Base-by-base conservation (phyloP, 106 monocot genomes). In the Apostasia ramifera region DNA sequence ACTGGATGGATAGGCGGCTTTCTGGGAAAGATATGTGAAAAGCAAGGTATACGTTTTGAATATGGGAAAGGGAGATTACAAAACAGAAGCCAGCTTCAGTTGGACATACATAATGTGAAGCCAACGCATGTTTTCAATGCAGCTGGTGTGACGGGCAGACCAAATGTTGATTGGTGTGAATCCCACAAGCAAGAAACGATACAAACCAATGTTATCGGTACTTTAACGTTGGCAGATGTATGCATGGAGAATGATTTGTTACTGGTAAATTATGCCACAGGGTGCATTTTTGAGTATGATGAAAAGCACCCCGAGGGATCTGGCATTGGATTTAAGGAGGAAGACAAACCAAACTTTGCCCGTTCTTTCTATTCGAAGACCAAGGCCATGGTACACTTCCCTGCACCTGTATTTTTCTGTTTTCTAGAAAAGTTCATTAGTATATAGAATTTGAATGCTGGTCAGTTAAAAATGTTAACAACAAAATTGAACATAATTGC, bases 41-140 rank as follows among this genome's bases (percentile, higher is more conserved):
- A 77, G 51, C 55, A 77, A 66, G 71, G 71, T 43, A 77, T 77
- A 58, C 7, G 56, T 2, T 77, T 48, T 57, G 71, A 77, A 47
- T 77, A 77, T 38, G 77, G 71, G 7, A 77, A 66, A 55, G 77
- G 77, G n/a, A 37, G 77, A 11, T 55, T 77, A 6, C 49, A 77
- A 66, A 71, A 77, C 2, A 71, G 77, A 9, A 57, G 66, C 2
- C 57, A 59, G 56, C 71, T 77, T 40, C 49, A 58, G 12, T 71
- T 42, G 47, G 77, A 77, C 38, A 71, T 77, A 66, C 77, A 66
- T n/a, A 65, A 71, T 71, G 77, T 44, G 49, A 77, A 71, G 51
- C 77, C 77, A 41, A 71, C 77, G 6, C 77, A 77, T 71, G 77
- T 77, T 51, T 71, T 77, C 58, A 77, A 77, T 58, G 77, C 77